Conservation (phyloP, 805 yeast genomes). For the Zygoascus biomembranicola region DNA sequence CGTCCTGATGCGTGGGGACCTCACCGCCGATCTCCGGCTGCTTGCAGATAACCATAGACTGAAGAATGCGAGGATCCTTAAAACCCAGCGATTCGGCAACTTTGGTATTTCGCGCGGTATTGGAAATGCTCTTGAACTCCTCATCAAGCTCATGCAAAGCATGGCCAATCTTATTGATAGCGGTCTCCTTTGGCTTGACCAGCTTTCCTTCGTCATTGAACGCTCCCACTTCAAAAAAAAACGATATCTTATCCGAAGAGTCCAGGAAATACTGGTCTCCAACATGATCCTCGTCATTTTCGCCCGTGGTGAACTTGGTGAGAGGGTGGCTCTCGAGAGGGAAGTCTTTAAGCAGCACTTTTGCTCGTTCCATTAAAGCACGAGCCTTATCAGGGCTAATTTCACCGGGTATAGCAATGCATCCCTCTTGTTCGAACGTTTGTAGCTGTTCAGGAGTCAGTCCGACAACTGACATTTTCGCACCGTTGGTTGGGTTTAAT, state of each 20-base stretch:
- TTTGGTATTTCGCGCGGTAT: conserved; percentile 39
- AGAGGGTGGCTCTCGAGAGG: conserved; percentile 54
- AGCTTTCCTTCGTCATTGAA: conserved; percentile 47
- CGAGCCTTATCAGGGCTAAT: conserved; percentile 36
- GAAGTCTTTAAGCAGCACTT: conserved; percentile 38
- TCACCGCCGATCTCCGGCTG: conserved; percentile 67
- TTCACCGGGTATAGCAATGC: conserved; percentile 51
- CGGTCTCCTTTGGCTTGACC: conserved; percentile 41
- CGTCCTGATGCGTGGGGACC: conserved; percentile 76
- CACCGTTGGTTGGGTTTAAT: too few relatives aligned
- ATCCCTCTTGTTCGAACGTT: conserved; percentile 46
- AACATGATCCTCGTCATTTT: conserved; percentile 43
- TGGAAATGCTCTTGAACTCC: conserved; percentile 42
- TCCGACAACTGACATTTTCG: not conserved
- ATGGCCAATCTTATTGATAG: conserved; percentile 75
- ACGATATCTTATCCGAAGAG: conserved; percentile 61
- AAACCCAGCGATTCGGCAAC: conserved; percentile 48
- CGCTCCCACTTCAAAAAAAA: conserved; percentile 66
- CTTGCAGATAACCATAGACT: conserved; percentile 72
- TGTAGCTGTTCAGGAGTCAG: conserved; percentile 44
- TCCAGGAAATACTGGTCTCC: conserved; percentile 67
- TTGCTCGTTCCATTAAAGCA: conserved; percentile 36
- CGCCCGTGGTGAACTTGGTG: conserved; percentile 59
- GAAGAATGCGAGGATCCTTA: conserved; percentile 62
- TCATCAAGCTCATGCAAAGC: conserved; percentile 55